Evolutionary conservation across 306 rosid genomes (phyloP).

Genomic region (Pyrus communis): DNA sequence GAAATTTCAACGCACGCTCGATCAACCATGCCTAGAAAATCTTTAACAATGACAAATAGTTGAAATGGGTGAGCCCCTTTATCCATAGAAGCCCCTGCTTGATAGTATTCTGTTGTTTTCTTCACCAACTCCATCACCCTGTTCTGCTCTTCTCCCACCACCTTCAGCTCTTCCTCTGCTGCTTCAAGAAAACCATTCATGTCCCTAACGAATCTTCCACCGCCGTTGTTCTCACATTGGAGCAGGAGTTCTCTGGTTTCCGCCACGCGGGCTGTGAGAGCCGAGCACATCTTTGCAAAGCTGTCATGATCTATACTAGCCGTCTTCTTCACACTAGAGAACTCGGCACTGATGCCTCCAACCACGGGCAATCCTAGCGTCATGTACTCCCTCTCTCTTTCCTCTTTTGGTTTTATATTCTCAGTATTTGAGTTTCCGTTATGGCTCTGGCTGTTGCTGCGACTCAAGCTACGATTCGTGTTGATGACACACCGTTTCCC

Average conservation of each 20-base stretch:
- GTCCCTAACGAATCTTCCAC: conserved; percentile 57
- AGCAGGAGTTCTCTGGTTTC: conserved; percentile 36
- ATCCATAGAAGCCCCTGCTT: conserved; percentile 61
- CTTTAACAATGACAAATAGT: conserved; percentile 68
- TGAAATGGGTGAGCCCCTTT: conserved; percentile 49
- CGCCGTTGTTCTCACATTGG: conserved; percentile 31
- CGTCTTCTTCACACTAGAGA: conserved; percentile 71
- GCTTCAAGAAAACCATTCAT: conserved; percentile 59
- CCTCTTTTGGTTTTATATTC: conserved; percentile 33
- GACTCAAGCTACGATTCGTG: conserved; percentile 44
- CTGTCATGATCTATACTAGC: conserved; percentile 49
- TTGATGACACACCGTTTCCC: conserved; percentile 69
- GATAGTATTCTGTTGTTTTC: conserved; percentile 65
- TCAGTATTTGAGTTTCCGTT: conserved; percentile 11
- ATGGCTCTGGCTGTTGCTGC: conserved; percentile 32
- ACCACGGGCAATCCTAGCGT: conserved; percentile 73
- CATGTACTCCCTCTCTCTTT: conserved; percentile 57
- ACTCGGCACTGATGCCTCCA: conserved; percentile 88
- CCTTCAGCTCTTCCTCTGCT: conserved; percentile 49
- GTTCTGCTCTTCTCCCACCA: conserved; percentile 40
- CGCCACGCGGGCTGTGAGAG: conserved; percentile 31
- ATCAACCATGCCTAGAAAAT: conserved; percentile 88
- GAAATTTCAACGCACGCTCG: conserved; percentile 73
- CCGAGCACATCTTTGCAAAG: conserved; percentile 36
- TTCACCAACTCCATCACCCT: conserved; percentile 57